Base-by-base conservation (phyloP, 257 asterid genomes). In the Gentiana straminea region DNA sequence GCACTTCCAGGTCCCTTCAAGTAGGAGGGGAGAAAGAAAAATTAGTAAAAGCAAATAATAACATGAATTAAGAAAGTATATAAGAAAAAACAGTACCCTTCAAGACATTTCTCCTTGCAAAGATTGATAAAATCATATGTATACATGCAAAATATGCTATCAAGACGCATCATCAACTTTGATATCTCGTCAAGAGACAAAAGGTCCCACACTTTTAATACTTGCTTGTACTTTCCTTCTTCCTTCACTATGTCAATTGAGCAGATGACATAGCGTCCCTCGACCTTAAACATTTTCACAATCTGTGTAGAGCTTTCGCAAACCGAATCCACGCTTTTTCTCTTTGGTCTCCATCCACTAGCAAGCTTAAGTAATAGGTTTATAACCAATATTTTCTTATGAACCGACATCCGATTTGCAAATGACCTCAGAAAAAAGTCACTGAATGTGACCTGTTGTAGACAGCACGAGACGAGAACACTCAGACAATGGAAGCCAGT, bases 311-410 rank as follows among this genome's bases (percentile, higher is more conserved):
- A 78, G 68, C 55, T 66, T 68, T 72, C 75, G 33, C 84, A 82
- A 45, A 59, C 32, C 57, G 51, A 44, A 59, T 84, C 84, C 65
- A 80, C 75, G 32, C 59, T 65, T 60, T 55, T 64, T 54, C 68
- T 85, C 75, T 72, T 76, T 4, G 91, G 91, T 63, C 86, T 78
- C 94, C 94, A 82, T 39, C 94, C 94, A 35, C 78, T 61, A 48
- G 91, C 81, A 59, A 82, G 77, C 70, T 73, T 80, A 58, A 76
- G 67, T 55, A 85, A 56, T 33, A 72, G 53, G 37, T 52, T 66
- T 8, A 82, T 36, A 47, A 64, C 81, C 54, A 70, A 59, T 54
- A 70, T 79, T 72, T 64, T 81, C 33, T 60, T 37, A 35, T 50
- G 51, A 24, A 75, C 61, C 7, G 77, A 57, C 54, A 13, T 55